phyloP scores from a whole-genome alignment of 768 basidiomycete species.

The Leucocoprinus leucothites region DNA sequence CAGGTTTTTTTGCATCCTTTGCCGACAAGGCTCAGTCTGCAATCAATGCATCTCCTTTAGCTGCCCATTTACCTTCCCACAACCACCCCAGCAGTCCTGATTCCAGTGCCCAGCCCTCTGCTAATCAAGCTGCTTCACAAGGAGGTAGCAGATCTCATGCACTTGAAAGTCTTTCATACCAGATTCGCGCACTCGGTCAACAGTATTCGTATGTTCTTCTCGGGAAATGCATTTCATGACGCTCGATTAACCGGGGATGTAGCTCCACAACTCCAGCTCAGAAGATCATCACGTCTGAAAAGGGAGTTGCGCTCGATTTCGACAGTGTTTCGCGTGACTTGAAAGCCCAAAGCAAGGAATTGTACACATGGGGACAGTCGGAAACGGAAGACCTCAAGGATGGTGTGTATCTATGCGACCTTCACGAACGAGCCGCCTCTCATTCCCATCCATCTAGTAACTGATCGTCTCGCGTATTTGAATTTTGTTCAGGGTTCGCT shows the following conservation, averaged over 20 bases:
- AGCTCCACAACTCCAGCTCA: slow-evolving; percentile 66
- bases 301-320: slow-evolving; percentile 74
- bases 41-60: slow-evolving; percentile 59
- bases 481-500: slow-evolving; percentile 76
- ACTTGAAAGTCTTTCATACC: slow-evolving; percentile 64
- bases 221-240: slow-evolving; percentile 8
- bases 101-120: slow-evolving; percentile 33
- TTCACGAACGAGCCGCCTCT: slow-evolving; percentile 12
- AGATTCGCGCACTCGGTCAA: slow-evolving; percentile 69
- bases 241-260: slow-evolving; percentile 1
- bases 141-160: slow-evolving; percentile 50
- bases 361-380: slow-evolving; percentile 80
- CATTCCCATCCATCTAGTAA: slow-evolving; percentile 39
- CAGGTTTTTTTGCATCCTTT: slow-evolving; percentile 61
- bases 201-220: slow-evolving; percentile 60
- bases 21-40: slow-evolving; percentile 78
- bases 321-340: slow-evolving; percentile 63
- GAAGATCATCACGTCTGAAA: slow-evolving; percentile 75
- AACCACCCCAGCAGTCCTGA: slow-evolving; percentile 35
- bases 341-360: slow-evolving; percentile 77
- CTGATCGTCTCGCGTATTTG: slow-evolving; percentile 79
- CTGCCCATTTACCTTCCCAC: slow-evolving; percentile 43
- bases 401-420: slow-evolving; percentile 36
- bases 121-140: slow-evolving; percentile 40
- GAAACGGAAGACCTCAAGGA: slow-evolving; percentile 75